Base-by-base conservation (phyloP, 2,329 filamentous ascomycete species). In the Blumeriella jaapii region DNA sequence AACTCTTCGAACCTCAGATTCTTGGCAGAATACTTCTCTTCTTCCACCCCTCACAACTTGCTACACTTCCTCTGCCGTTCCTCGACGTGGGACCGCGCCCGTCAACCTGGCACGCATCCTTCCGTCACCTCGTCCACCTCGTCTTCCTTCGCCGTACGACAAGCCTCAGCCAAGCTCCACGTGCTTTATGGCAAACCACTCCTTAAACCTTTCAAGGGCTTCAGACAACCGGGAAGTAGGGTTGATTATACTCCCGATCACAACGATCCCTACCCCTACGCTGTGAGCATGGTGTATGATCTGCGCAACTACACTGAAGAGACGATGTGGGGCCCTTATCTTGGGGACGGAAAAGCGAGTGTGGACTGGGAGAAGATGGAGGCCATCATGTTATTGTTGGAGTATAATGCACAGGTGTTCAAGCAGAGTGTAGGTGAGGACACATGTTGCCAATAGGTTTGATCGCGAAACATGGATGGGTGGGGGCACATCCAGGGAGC, bases 341-440 rank as follows among this genome's bases (percentile, higher is more conserved):
- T 68, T 50, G 61, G 70, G 31, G 80, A 86, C 50, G 71, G 68
- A 1, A 67, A 63, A 2, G 66, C 65, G 34, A 56, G 59, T 4
- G 76, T 83, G 0, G 81, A 89, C 56, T 89, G 82, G 82, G 80
- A 87, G 56, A 83, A 82, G 59, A 60, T 86, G 8, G 82, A 87
- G 56, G 75, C 78, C 6, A 70, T 85, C 35, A 71, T 85, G 64
- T 62, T 86, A 3, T 72, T 79, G 2, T 56, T 87, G 3, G 69
- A 69, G 3, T 65, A 69, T 51, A 85, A 84, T 51, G 63, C 81
- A 33, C 56, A 61, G 24, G 52, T 57, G 7, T 68, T 71, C 45
- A 58, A 24, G 11, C 27, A 31, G 6, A 27, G 36, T n/a, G 40
- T 28, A 15, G 29, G 24, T 8, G 22, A 33, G 16, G 22, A 24